A percentile compares a stretch with the other conserved stretches of the same genome.
Evolutionary conservation across 2,329 filamentous ascomycete genomes (phyloP).

Genomic region (Colletotrichum godetiae): DNA sequence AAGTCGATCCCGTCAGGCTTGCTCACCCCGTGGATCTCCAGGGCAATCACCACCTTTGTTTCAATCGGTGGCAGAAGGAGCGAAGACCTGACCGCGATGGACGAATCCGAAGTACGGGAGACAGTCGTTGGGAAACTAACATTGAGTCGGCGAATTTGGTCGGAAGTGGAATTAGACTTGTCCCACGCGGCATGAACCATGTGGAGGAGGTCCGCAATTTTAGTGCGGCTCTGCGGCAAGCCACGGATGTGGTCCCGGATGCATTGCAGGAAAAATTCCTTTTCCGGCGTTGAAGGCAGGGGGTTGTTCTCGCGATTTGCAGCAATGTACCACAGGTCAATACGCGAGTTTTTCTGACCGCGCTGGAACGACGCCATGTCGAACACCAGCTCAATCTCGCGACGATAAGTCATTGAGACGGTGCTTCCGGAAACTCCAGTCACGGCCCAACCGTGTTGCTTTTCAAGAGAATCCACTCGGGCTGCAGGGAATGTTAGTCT

Average conservation of each 20-base stretch:
- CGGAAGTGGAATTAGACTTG: conserved; percentile 67
- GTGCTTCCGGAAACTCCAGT: conserved; percentile 70
- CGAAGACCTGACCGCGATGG: conserved; percentile 69
- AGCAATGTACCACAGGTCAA: conserved; percentile 78
- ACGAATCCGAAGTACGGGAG: conserved; percentile 72
- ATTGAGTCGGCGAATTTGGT: conserved; percentile 71
- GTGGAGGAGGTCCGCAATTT: conserved; percentile 66
- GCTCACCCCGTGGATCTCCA: conserved; percentile 64
- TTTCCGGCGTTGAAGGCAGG: conserved; percentile 70
- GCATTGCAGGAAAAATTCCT: conserved; percentile 80
- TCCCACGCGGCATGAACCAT: conserved; percentile 75
- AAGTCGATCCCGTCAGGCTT: conserved; percentile 65
- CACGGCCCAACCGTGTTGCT: conserved; percentile 77
- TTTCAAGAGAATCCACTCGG: conserved; percentile 74
- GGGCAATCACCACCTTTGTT: conserved; percentile 74
- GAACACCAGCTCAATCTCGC: conserved; percentile 79
- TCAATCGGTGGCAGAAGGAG: conserved; percentile 73
- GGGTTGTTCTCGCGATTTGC: conserved; percentile 65
- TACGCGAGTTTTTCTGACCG: conserved; percentile 60
- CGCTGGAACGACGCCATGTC: conserved; percentile 71
- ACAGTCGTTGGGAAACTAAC: conserved; percentile 74
- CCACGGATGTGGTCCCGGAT: conserved; percentile 76
- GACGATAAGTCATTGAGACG: conserved; percentile 79
- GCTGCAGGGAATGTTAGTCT: conserved; percentile 61
- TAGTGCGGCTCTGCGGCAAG: conserved; percentile 67